phyloP scores from a whole-genome alignment of 164 flowering plant genomes.

The Piper longum region DNA sequence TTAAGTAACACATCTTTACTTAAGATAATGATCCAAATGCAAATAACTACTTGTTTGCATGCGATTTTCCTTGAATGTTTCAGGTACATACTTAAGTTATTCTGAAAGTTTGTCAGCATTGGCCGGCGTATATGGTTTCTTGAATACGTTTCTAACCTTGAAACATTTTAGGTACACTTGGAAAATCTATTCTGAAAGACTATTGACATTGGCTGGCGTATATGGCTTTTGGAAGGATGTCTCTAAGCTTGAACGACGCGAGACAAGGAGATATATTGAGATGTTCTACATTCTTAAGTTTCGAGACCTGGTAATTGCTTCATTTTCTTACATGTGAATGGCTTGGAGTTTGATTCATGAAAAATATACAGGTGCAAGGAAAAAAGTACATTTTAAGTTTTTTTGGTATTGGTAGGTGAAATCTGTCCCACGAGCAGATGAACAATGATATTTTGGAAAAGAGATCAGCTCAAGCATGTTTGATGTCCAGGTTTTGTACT shows the following conservation, averaged over 20 bases:
- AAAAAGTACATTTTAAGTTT: not conserved
- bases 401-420: slow-evolving; percentile 36
- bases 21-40: too few species aligned
- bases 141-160: not conserved
- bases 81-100: too few species aligned
- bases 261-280: slow-evolving; percentile 87
- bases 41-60: too few species aligned
- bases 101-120: too few species aligned
- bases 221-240: slow-evolving; percentile 97
- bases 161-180: slow-evolving; percentile 67
- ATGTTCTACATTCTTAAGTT: slow-evolving; percentile 93
- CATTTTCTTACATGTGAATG: not conserved
- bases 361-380: not conserved
- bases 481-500: not conserved
- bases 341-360: not conserved
- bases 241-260: slow-evolving; percentile 92
- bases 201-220: slow-evolving; percentile 91
- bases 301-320: slow-evolving; percentile 60
- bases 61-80: too few species aligned
- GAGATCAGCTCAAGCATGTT: not conserved
- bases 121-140: too few species aligned
- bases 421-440: slow-evolving; percentile 52
- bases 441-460: slow-evolving; percentile 1
- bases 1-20: too few species aligned
- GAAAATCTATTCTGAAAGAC: slow-evolving; percentile 87